Base-by-base conservation (phyloP, 768 basidiomycete species). In the Boletus rufocinnamomeus region DNA sequence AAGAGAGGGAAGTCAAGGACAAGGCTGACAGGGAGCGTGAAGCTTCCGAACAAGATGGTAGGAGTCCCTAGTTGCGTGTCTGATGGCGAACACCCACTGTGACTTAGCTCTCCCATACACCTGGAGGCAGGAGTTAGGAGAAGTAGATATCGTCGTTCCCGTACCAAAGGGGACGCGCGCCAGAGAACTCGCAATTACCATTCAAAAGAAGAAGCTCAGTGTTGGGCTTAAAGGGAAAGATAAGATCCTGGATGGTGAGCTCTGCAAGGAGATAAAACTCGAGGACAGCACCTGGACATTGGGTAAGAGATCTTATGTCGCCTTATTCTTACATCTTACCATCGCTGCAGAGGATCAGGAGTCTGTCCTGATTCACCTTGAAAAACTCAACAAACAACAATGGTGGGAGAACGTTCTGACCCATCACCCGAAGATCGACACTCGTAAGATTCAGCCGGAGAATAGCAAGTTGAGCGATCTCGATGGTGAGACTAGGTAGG, bases 331-430 rank as follows among this genome's bases (percentile, higher is more conserved):
- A n/a, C 49, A 35, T 28, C 44, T 68, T 13, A 69, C 49, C 44
- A n/a, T 48, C 23, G 19, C 52, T 21, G 21, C 63, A 95, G 93
- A 93, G 80, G 93, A 95, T 72, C 86, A 88, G 63, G 77, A 87
- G 58, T 75, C 76, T 9, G 77, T 96, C 53, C 76, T 83, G 19
- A 79, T 96, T 50, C 90, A 93, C 67, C 82, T 95, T 44, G 92
- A 95, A 74, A 95, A 96, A 73, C 64, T 91, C 52, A 92, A 95
- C 74, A 78, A 90, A 61, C 84, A 91, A 72, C 84, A 91, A 58
- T 98, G 97, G 97, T 99, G 97, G 97, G 91, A 94, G 72, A 95
- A 98, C 72, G 89, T 98, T 62, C 77, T 98, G 51, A 89, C 89
- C 2, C 92, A 96, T 67, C 94, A 97, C 69, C 94, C 97, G 16